Percentiles rank a stretch among this genome's conserved stretches.
These are phyloP conservation scores for Cyclocybe cylindracea DNA, from an alignment of 768 basidiomycete species.

Conservation along the genomic window DNA sequence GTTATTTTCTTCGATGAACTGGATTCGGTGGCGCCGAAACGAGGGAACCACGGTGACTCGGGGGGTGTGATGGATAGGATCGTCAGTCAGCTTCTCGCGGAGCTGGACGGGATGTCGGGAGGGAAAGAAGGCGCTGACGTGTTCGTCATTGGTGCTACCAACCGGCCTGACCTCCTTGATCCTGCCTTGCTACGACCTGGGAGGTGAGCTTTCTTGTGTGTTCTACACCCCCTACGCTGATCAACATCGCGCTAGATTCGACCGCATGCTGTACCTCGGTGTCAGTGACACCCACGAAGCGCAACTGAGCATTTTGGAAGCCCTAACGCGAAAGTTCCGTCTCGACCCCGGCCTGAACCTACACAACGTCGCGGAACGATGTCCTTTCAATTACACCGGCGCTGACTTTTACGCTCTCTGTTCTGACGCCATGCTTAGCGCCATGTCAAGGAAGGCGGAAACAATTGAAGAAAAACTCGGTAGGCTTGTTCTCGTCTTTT, in stretches of 20 bases:
- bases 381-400: constrained; percentile 94
- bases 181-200: constrained; percentile 88
- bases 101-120: constrained; percentile 86
- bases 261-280: constrained; percentile 94
- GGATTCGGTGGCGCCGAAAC: constrained; percentile 91
- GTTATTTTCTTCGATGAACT: constrained; percentile 97
- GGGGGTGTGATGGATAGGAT: constrained; percentile 99
- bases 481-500: constrained; percentile 27
- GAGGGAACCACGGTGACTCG: constrained; percentile 94
- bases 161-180: constrained; percentile 90
- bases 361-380: constrained; percentile 60
- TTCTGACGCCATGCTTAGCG: constrained; percentile 93
- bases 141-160: constrained; percentile 96
- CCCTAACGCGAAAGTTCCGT: constrained; percentile 90
- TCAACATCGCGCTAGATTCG: constrained; percentile 64
- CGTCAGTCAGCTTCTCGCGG: constrained; percentile 91
- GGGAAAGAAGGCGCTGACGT: constrained; percentile 67
- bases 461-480: constrained; percentile 77
- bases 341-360: constrained; percentile 72
- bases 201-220: constrained; percentile 44
- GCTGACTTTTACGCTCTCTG: constrained; percentile 98
- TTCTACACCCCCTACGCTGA: not conserved
- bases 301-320: constrained; percentile 84
- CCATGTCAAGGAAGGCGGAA: constrained; percentile 87
- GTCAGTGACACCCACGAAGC: constrained; percentile 86